Percentiles rank a stretch among this genome's conserved stretches.
Evolutionary conservation across 345 rosid genomes (phyloP).

Genomic region (Moricandia moricandioides): DNA sequence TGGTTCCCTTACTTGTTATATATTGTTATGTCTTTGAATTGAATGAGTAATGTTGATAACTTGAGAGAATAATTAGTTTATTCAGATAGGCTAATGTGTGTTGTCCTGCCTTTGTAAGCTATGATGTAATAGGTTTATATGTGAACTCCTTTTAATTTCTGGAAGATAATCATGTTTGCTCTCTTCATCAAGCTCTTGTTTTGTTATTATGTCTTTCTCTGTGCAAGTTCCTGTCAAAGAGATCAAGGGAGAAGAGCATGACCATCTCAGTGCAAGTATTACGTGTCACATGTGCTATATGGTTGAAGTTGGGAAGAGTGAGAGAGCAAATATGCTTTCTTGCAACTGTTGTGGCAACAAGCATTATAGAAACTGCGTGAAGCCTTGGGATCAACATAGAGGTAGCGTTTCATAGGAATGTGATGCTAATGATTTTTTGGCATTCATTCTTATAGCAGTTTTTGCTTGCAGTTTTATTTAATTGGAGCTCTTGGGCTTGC

Average conservation of each 20-base stretch:
- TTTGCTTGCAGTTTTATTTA: conserved; percentile 73
- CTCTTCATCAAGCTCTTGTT: neutral
- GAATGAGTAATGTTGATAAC: neutral
- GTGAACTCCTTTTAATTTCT: no score
- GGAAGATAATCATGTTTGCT: no score
- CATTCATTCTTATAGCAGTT: conserved; percentile 22
- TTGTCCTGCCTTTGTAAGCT: no score
- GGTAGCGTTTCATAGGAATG: conserved; percentile 42
- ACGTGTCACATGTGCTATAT: conserved; percentile 85
- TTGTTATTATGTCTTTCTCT: neutral
- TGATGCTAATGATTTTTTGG: conserved; percentile 5
- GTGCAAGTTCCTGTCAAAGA: conserved; percentile 51
- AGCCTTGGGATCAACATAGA: conserved; percentile 87
- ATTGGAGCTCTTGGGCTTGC: conserved; percentile 98
- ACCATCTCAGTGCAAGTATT: conserved; percentile 43
- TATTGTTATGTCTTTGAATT: neutral
- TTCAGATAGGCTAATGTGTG: no score
- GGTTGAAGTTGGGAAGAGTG: conserved; percentile 82
- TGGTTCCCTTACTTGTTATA: neutral
- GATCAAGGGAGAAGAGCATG: conserved; percentile 55
- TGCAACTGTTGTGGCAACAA: conserved; percentile 89
- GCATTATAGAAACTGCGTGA: conserved; percentile 87
- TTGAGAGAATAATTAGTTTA: neutral
- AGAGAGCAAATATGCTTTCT: conserved; percentile 85
- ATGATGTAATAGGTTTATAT: no score